Base-by-base conservation (phyloP, 2,329 filamentous ascomycete genomes). In the Ophiostoma ips region DNA sequence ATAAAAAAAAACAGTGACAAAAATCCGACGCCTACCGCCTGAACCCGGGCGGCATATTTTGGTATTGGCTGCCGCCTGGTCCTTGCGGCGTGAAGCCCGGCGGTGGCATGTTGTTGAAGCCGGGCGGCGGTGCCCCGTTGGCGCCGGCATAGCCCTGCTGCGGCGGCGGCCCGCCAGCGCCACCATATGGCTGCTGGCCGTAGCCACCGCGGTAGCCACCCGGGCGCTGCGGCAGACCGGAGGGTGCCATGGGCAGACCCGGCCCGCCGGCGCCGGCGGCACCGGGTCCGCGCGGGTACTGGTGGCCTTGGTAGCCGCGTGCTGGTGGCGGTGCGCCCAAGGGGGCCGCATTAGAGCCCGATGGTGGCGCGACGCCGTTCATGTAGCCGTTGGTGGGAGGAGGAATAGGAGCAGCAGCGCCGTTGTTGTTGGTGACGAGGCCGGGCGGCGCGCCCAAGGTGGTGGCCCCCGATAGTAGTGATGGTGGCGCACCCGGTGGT, bases 181-280 rank as follows among this genome's bases (percentile, higher is more conserved):
- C 40, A 50, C 51, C 53, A 55, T 56, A 16, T 49, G 46, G 21
- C 43, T 48, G 15, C 24, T 36, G 11, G 18, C 30, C 46, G 48
- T 31, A 45, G 10, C 43, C 43, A 28, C 43, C 43, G 21, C 43
- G 43, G 30, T 19, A 45, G 1, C 43, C 43, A 13, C 28, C 43
- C 4, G 43, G 43, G 8, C 43, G 43, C 30, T 45, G 43, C 16
- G 73, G 72, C 3, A 76, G 62, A 1, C 72, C 73, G 1, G 71
- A 68, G 0, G 72, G 72, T 0, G 72, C 67, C 9, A 71, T 68
- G 0, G 71, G 72, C 2, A 75, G 66, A 46, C 61, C 55, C n/a
- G 59, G 59, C 8, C 44, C 46, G 56, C 57, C 45, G 51, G 55
- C 40, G 45, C 55, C 50, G n/a, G 5, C 43, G 28, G 19, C 43